phyloP scores from a whole-genome alignment of 2,329 filamentous ascomycete genomes.

The Davidsoniella neocaledoniae region DNA sequence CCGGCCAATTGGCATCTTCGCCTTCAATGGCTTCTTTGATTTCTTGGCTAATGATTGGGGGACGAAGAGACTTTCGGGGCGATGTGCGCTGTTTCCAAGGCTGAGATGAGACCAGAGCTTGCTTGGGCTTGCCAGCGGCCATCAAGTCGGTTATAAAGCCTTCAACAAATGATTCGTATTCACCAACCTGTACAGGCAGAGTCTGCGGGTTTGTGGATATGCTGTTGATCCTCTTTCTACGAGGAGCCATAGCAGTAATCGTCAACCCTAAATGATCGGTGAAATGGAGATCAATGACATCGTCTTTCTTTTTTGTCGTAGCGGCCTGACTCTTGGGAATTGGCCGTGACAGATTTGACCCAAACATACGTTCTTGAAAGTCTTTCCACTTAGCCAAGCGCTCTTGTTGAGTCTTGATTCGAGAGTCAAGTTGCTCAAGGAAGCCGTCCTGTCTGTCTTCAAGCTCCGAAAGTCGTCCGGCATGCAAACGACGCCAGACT shows the following conservation, averaged over 20 bases:
- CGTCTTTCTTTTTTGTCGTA: constrained; percentile 19
- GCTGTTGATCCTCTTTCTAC: not conserved
- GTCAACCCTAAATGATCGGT: constrained; percentile 27
- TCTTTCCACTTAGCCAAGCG: constrained; percentile 57
- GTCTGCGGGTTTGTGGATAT: not conserved
- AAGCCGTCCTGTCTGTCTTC: constrained; percentile 35
- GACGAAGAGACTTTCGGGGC: not conserved
- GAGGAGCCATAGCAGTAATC: not conserved
- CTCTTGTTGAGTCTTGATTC: constrained; percentile 48
- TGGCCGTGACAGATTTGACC: constrained; percentile 16
- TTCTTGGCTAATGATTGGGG: not conserved
- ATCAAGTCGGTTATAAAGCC: constrained; percentile 4
- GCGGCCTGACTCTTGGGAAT: constrained; percentile 16
- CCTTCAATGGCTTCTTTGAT: not conserved
- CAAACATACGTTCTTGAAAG: constrained; percentile 38
- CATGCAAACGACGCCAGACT: constrained; percentile 52
- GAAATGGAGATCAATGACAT: constrained; percentile 33
- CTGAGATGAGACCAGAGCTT: not conserved
- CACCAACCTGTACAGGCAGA: not conserved
- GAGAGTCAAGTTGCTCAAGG: constrained; percentile 52
- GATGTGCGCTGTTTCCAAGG: not conserved
- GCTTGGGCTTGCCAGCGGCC: not conserved
- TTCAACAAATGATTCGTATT: constrained; percentile 6
- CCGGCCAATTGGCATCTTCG: constrained; percentile 2
- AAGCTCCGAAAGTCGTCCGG: constrained; percentile 39